Evolutionary conservation across 768 basidiomycete genomes (phyloP), one percentile per base, ranked within the genome.

Genomic region (Serendipita indica): DNA sequence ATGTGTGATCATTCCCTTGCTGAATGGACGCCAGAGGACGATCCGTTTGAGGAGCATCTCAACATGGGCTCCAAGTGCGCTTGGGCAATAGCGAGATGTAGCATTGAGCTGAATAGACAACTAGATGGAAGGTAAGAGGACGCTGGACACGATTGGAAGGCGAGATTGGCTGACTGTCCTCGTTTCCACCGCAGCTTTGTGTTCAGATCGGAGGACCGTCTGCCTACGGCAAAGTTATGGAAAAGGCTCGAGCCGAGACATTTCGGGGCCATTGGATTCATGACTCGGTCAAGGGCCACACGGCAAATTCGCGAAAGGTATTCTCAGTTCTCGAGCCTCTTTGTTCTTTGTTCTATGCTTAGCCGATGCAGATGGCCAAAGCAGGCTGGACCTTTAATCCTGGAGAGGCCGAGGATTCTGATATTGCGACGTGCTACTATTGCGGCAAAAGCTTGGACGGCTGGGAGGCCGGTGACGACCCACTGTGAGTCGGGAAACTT

Each of bases 401-500:
- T 1, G 78, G 82, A 59, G 60, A 39, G 4, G 70, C 73, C 12
- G 64, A 73, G 1, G 83, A 77, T 2, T 84, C 89, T 63, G 93
- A 98, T 68, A 79, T 82, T 1, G 89, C 81, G 0, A 82, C 82
- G 0, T 98, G 93, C 69, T 73, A 91, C 3, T 91, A 91, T 66
- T 98, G 93, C 67, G 75, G 82, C 41, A 73, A 84, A 33, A 76
- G 81, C 1, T 78, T 94, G 2, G 82, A 82, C 58, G 89, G 87
- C 1, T 98, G 93, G 93, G 88, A 91, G 39, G 72, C 76, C 28
- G 80, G 79, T 13, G 93, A 98, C 67, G 83, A 93, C 69, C 93
- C 93, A 13, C 67, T 83, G 93, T 96, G 69, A 60, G 86, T 72
- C n/a, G 16, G 7, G 32, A 20, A 22, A 27, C 10, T 28, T 28